Evolutionary conservation across 2,329 filamentous ascomycete genomes (phyloP), one percentile per base, ranked within the genome.

Genomic region (Myriosclerotinia scirpicola): DNA sequence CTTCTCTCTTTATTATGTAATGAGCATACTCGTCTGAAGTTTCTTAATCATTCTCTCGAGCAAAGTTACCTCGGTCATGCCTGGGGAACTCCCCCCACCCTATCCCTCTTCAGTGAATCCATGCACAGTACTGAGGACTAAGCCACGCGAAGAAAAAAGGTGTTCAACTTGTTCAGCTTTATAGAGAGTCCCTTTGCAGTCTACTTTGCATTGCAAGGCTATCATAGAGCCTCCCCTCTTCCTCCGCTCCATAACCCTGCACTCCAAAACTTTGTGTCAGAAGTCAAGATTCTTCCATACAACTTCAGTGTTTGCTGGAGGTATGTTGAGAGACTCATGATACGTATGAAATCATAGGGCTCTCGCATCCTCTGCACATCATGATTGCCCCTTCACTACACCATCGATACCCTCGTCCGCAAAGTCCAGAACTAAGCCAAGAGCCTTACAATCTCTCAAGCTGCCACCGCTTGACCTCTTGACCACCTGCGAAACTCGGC

Each of bases 241-340:
- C 20, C n/a, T n/a, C n/a, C n/a, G n/a, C n/a, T n/a, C n/a, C n/a
- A n/a, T n/a, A n/a, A n/a, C n/a, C n/a, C n/a, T n/a, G n/a, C n/a
- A n/a, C n/a, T n/a, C n/a, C n/a, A 14, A 3, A 14, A 26, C 14
- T 3, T 22, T 5, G 12, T 6, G 5, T 22, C 5, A 7, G 44
- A 17, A 14, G 20, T 9, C 4, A 1, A 8, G 8, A 9, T 12
- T n/a, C 0, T 1, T 12, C 20, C 7, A 26, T 5, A 14, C 3
- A 2, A 11, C 2, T 9, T 50, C 0, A 1, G 3, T 2, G 26
- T 20, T 7, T 15, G 8, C 0, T 20, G 14, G 2, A 40, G 1
- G n/a, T 12, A 26, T 50, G 30, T 8, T 8, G n/a, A 7, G 20
- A 1, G 30, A 14, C 4, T 50, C 12, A 9, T 50, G 1, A 9